Evolutionary conservation across 495 filamentous ascomycete species (phyloP), one percentile per base, ranked within the genome.

Genomic region (Elasticomyces elasticus): DNA sequence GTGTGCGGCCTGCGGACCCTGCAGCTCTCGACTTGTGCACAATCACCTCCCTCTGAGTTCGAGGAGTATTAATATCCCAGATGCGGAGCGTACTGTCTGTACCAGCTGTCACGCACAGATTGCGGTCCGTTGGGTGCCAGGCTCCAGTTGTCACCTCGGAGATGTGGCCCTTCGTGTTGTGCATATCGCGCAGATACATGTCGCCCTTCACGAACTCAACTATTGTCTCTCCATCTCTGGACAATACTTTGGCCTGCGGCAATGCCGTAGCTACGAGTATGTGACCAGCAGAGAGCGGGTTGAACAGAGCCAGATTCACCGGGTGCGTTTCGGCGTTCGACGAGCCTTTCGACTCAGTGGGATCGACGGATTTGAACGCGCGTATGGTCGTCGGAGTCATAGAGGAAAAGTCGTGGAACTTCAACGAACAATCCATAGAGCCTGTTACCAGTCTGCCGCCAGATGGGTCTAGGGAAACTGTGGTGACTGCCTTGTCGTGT

Each of bases 141-240:
- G 81, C 82, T 2, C 87, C 92, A 20, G 82, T 83, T 23, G 86
- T 86, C 26, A 94, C 81, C 68, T 94, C 92, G 0, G 89, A 86
- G 35, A 95, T 79, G 64, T 98, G 92, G 0, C 92, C 92, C 64
- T 96, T 97, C 0, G 92, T 98, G 65, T 96, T 87, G 66, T 96
- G 77, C 79, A 95, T 87, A 64, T 98, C 94, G 35, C 92, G 79
- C 52, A 98, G 70, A 64, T 98, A 98, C 91, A 95, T 95, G 64
- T 98, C 92, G 20, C 92, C 92, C 70, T 98, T 98, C 50, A 85
- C 81, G 58, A 94, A 95, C 66, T 96, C 89, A 1, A 83, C 81
- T 12, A 89, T 52, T 10, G 83, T 75, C 35, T 89, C 88, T 7
- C 92, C 92, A 72, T 98, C 91, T 58, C 92, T 82, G 62, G 78